Evolutionary conservation across 768 basidiomycete species (phyloP).

Genomic region (Tulasnella sp.): DNA sequence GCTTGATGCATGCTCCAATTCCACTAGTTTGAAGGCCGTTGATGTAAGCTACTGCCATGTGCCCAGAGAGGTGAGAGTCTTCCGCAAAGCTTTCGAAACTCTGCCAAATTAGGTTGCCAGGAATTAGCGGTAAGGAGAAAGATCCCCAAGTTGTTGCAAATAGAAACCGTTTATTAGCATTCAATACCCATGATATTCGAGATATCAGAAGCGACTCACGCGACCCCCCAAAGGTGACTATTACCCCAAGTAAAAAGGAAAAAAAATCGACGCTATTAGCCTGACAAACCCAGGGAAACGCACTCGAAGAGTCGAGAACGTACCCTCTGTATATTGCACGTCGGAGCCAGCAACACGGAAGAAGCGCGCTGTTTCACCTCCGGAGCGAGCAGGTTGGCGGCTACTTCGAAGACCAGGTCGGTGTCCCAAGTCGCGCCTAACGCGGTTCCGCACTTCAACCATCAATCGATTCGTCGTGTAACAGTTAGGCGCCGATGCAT

Average conservation of each 20-base stretch:
- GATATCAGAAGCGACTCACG: slow-evolving; percentile 26
- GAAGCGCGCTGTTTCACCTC: slow-evolving; percentile 68
- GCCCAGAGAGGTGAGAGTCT: slow-evolving; percentile 73
- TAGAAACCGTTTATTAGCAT: background rate
- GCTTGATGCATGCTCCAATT: slow-evolving; percentile 73
- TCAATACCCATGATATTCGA: slow-evolving; percentile 57
- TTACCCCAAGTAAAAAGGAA: background rate
- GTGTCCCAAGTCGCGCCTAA: slow-evolving; percentile 65
- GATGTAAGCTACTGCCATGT: slow-evolving; percentile 71
- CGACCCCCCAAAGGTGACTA: slow-evolving; percentile 42
- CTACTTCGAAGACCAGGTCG: slow-evolving; percentile 58
- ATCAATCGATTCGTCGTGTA: background rate
- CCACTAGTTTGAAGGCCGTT: slow-evolving; percentile 68
- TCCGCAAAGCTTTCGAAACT: slow-evolving; percentile 48
- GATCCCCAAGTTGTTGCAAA: slow-evolving; percentile 48
- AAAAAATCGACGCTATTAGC: background rate
- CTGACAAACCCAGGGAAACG: background rate
- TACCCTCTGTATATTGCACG: slow-evolving; percentile 70
- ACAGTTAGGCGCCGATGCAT: no score
- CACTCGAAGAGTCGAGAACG: slow-evolving; percentile 35
- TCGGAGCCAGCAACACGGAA: slow-evolving; percentile 68
- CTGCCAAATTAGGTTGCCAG: slow-evolving; percentile 44
- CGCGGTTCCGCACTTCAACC: slow-evolving; percentile 49
- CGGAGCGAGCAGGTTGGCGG: slow-evolving; percentile 57
- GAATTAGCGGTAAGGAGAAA: slow-evolving; percentile 67